These are phyloP conservation scores for Gautieria morchelliformis DNA, from an alignment of 768 basidiomycete species.

Conservation along the genomic window DNA sequence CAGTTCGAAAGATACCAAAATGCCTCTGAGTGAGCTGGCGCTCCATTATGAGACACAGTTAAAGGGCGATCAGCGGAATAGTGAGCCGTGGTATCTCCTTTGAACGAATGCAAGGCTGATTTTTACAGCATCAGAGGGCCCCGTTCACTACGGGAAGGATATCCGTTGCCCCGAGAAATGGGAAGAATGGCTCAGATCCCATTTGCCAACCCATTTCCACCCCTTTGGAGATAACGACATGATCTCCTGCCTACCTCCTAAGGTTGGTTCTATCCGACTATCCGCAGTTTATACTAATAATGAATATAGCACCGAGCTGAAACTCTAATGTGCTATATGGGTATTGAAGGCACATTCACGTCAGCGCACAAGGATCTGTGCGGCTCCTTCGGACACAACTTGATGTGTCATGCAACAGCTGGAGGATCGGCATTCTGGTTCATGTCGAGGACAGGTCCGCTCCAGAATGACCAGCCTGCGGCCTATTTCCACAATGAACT, in stretches of 20 bases:
- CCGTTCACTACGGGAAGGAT: slow-evolving; percentile 63
- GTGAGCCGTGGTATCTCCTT: not conserved
- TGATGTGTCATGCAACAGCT: slow-evolving; percentile 76
- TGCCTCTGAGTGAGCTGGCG: slow-evolving; percentile 1
- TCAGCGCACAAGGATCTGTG: slow-evolving; percentile 82
- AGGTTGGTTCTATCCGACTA: slow-evolving; percentile 29
- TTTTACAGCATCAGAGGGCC: not conserved
- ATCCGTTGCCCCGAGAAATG: slow-evolving; percentile 56
- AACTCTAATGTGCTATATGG: slow-evolving; percentile 80
- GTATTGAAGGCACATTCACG: slow-evolving; percentile 75
- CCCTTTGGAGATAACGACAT: slow-evolving; percentile 49
- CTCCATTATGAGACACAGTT: not conserved
- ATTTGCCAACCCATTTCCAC: slow-evolving; percentile 44
- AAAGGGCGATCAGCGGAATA: not conserved
- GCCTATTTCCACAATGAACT: slow-evolving; percentile 50
- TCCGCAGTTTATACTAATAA: slow-evolving; percentile 3
- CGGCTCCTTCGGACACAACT: slow-evolving; percentile 75
- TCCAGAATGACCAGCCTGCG: slow-evolving; percentile 30
- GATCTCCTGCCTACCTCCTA: slow-evolving; percentile 42
- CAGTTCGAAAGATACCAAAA: slow-evolving; percentile 1
- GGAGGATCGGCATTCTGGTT: slow-evolving; percentile 77
- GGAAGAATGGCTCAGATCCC: slow-evolving; percentile 47
- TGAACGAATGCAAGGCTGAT: not conserved
- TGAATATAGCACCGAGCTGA: slow-evolving; percentile 46
- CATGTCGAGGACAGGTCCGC: slow-evolving; percentile 52